phyloP scores from a whole-genome alignment of 441 rosid species.

The Corymbia calophylla region DNA sequence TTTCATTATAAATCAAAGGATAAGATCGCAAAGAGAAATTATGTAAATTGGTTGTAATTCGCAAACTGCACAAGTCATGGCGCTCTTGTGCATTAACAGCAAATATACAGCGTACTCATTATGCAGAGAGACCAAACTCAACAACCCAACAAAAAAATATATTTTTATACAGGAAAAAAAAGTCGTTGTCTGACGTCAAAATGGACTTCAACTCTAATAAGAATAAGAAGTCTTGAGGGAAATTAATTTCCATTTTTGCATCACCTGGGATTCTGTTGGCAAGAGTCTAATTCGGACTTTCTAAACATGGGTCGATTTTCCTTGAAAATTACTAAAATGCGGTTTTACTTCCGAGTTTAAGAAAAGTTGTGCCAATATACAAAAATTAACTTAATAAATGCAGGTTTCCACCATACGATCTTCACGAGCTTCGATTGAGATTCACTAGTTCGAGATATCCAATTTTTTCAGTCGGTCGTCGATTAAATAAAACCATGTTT shows the following conservation, averaged over 20 bases:
- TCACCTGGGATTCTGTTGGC: background rate
- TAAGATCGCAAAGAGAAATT: background rate
- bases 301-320: background rate
- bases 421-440: background rate
- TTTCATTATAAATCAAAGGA: too few species aligned
- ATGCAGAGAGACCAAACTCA: background rate
- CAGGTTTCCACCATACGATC: background rate
- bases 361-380: background rate
- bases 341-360: background rate
- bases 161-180: background rate
- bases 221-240: background rate
- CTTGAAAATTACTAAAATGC: background rate
- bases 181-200: background rate
- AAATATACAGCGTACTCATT: background rate
- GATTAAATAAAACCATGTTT: background rate
- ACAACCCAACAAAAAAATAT: background rate
- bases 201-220: background rate
- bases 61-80: background rate
- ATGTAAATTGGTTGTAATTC: too few species aligned
- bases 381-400: background rate
- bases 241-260: background rate
- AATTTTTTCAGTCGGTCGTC: background rate
- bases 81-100: background rate
- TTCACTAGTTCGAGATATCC: background rate
- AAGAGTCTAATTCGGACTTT: background rate